Evolutionary conservation across 805 yeast genomes (phyloP), one percentile per base, ranked within the genome.

Genomic region (Lipomyces yamadae): DNA sequence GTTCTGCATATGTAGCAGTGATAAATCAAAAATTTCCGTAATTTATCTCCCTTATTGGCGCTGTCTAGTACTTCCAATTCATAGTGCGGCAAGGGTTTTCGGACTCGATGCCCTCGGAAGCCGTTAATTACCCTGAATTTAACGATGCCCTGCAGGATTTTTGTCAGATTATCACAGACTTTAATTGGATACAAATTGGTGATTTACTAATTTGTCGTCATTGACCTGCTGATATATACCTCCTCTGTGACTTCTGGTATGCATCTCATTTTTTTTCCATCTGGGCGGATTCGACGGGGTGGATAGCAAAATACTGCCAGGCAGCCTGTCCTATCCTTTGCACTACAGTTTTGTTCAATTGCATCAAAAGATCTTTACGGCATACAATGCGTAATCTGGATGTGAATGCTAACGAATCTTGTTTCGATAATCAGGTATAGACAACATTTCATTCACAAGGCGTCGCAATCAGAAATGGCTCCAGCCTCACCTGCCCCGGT

Each of bases 401-500:
- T 6, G 15, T 15, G 15, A n/a, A 15, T 24, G 48, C 48, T 42
- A 42, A 42, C 24, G 48, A 2, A 15, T 15, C n/a, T 13, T n/a
- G 8, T 42, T 42, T 42, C n/a, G 18, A 42, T 42, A 42, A 42
- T 42, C 18, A 42, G 48, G 8, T 42, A 13, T n/a, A 15, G 48
- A 15, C 15, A 15, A 15, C 48, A 42, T 42, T 15, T 42, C 48
- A 42, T 42, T 15, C 48, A n/a, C 15, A n/a, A 42, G 48, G 18
- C 48, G 48, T 15, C 24, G 24, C 24, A 42, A 42, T 42, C 24
- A 15, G 32, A 29, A 35, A 66, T 66, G 69, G 69, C 69, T n/a
- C 69, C 69, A 33, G 56, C 56, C 18, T 4, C 32, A 15, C 39
- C 63, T 15, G 52, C 34, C 3, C 54, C 63, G n/a, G 50, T 62